These are phyloP conservation scores for Trichophyton verrucosum DNA, from an alignment of 2,329 filamentous ascomycete species.

Conservation along the genomic window DNA sequence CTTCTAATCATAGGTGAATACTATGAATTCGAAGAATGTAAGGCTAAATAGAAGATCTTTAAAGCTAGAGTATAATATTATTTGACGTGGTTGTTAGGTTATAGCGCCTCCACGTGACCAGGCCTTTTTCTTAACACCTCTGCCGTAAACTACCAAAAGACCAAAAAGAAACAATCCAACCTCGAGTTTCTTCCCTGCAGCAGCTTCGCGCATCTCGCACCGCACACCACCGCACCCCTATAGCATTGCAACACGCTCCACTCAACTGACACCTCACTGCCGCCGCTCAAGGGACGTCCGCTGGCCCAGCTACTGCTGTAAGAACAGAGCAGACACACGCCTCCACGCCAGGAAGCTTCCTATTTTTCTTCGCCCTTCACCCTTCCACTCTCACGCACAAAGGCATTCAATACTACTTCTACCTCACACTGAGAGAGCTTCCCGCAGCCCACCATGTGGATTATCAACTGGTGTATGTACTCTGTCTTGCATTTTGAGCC, in stretches of 20 bases:
- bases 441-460: conserved; percentile 57
- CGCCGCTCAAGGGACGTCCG: not conserved
- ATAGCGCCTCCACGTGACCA: no score
- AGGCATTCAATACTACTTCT: not conserved
- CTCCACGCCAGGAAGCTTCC: not conserved
- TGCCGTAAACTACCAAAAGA: not conserved
- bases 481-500: not conserved
- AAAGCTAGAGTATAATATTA: no score
- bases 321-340: not conserved
- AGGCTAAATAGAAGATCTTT: no score
- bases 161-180: not conserved
- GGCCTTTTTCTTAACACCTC: not conserved
- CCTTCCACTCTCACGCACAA: not conserved
- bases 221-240: not conserved
- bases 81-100: no score
- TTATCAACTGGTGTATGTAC: conserved; percentile 81
- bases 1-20: no score
- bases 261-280: not conserved
- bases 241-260: not conserved
- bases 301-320: not conserved
- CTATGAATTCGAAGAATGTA: no score
- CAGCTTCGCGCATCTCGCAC: not conserved
- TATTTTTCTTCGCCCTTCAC: not conserved
- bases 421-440: not conserved
- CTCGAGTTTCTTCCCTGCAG: not conserved